Percentiles rank a stretch among this genome's conserved stretches.
Evolutionary conservation across 73 alveolate genomes (phyloP).

Genomic region (Paramecium pentaurelia): DNA sequence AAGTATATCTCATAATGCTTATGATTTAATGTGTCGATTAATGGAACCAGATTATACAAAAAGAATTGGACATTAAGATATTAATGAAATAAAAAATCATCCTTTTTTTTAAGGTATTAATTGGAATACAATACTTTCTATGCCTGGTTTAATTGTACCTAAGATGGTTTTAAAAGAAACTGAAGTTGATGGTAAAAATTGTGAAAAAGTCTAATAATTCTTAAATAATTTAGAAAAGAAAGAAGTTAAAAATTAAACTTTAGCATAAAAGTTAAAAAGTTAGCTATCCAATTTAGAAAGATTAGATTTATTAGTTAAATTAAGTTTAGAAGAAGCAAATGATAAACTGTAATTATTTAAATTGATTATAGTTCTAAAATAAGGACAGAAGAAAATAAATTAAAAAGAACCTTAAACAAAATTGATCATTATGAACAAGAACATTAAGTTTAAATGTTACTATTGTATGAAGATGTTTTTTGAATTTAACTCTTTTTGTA

Average conservation of each 20-base stretch:
- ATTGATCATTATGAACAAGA: neutral
- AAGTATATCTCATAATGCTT: slow-evolving; percentile 78
- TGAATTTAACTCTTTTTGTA: neutral
- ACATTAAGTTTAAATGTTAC: neutral
- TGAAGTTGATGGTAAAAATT: slow-evolving; percentile 38
- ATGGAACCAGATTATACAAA: slow-evolving; percentile 73
- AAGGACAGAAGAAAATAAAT: neutral
- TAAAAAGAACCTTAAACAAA: neutral
- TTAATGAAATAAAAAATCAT: slow-evolving; percentile 88
- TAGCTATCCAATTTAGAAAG: slow-evolving; percentile 47
- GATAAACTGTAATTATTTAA: slow-evolving; percentile 33
- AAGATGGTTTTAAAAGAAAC: slow-evolving; percentile 20
- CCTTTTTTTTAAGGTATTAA: slow-evolving; percentile 81
- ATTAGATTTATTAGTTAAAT: slow-evolving; percentile 54
- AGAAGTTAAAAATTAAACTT: slow-evolving; percentile 29
- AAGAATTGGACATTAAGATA: slow-evolving; percentile 85
- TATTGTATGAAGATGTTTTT: neutral
- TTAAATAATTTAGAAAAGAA: slow-evolving; percentile 9
- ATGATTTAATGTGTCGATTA: slow-evolving; percentile 81
- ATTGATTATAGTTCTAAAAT: neutral
- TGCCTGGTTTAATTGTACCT: slow-evolving; percentile 42
- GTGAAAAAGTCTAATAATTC: slow-evolving; percentile 52
- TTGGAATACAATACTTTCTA: slow-evolving; percentile 63
- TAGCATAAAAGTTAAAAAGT: slow-evolving; percentile 21
- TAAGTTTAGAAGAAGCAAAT: slow-evolving; percentile 46